Evolutionary conservation across 2,329 filamentous ascomycete species (phyloP).

Genomic region (Colletotrichum gigasporum): DNA sequence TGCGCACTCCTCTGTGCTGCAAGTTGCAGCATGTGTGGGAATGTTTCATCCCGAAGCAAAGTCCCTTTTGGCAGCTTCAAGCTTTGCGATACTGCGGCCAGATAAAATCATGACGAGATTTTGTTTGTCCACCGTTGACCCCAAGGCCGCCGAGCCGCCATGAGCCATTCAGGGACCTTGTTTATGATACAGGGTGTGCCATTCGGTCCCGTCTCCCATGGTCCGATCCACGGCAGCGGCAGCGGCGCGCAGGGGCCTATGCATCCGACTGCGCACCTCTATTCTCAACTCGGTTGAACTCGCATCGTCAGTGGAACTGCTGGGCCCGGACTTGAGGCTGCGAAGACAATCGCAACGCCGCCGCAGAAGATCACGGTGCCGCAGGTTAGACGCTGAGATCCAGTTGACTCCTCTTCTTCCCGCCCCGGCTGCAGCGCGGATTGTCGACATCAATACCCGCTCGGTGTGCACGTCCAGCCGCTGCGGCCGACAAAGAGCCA

Average conservation of each 20-base stretch:
- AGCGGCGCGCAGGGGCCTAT: conserved; percentile 12
- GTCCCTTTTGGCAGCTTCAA: not conserved
- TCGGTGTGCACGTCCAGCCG: conserved; percentile 6
- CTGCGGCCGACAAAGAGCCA: not conserved
- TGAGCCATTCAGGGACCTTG: conserved; percentile 3
- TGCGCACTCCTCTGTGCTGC: conserved; percentile 20
- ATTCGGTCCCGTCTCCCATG: conserved; percentile 12
- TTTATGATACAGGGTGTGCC: conserved; percentile 12
- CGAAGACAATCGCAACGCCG: not conserved
- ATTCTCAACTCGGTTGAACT: conserved; percentile 19
- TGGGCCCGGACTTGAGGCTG: not conserved
- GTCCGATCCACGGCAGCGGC: conserved; percentile 19
- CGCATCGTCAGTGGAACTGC: conserved; percentile 20
- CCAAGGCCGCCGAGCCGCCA: not conserved
- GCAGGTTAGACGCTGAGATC: conserved; percentile 5
- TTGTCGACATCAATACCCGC: conserved; percentile 7
- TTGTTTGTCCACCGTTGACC: conserved; percentile 21
- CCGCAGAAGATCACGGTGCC: not conserved
- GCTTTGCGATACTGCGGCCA: conserved; percentile 10
- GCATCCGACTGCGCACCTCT: conserved; percentile 27
- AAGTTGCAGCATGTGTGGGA: conserved; percentile 1
- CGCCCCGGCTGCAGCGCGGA: conserved; percentile 1
- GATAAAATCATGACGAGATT: conserved; percentile 27
- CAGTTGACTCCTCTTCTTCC: not conserved
- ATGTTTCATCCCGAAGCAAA: not conserved